Evolutionary conservation across 116 monocot species (phyloP), one percentile per base, ranked within the genome.

Genomic region (Posidonia oceanica): DNA sequence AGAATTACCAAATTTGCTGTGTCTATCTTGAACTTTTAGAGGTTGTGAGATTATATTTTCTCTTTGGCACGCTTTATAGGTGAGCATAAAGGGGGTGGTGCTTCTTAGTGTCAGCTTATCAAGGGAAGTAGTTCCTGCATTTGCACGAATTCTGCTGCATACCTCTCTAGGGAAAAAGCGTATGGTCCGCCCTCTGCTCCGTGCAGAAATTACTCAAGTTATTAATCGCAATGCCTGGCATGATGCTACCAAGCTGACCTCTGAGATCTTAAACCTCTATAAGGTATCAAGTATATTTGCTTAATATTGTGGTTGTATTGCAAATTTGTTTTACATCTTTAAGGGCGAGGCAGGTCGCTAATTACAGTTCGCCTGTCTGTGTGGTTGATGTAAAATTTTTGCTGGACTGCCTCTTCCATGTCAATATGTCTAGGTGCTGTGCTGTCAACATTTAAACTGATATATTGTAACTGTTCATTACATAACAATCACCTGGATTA

Each of bases 161-260:
- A 90, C 94, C 6, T 83, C 94, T 44, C 62, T 94, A 54, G 86
- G 91, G 21, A 94, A 90, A 74, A 94, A 94, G 71, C 91, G 86
- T 73, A 84, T 94, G 94, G 88, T 94, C 41, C 87, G 88, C 4
- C 94, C 90, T 76, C 71, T 94, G 23, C 60, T 90, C 11, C 94
- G 94, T 67, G 79, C 94, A 69, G 94, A 94, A 69, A 90, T 94
- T 63, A 90, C 88, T 68, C 91, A 94, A 79, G 94, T 94, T 11
- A 86, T 94, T 23, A 94, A 88, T 41, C 83, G 88, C 6, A 88
- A 79, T n/a, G 94, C 94, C 73, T 94, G 94, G 94, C 88, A 84
- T 72, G 85, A 94, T 74, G n/a, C 86, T 56, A 81, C 82, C 14
- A 94, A 94, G 82, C 74, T 94, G 56, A 87, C 94, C 23, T 41